A percentile compares a stretch with the other conserved stretches of the same genome.
These are phyloP conservation scores for Mycena vulgaris DNA, from an alignment of 768 basidiomycete species.

Conservation along the genomic window DNA sequence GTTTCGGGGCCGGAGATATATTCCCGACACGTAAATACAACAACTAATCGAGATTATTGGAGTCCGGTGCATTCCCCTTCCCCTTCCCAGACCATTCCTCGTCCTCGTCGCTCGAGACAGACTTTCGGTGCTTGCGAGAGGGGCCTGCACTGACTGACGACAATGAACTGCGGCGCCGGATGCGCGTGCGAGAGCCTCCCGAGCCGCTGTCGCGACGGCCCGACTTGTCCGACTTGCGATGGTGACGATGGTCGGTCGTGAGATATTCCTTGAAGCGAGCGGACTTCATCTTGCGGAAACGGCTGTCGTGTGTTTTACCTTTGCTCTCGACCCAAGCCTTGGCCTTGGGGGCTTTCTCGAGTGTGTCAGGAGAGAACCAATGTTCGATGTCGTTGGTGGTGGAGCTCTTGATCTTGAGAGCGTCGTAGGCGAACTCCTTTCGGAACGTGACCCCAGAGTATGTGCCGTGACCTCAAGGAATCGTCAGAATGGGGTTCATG, in stretches of 20 bases:
- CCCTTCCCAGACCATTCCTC: neutral
- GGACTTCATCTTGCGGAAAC: constrained; percentile 9
- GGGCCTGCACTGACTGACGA: neutral
- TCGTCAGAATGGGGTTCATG: neutral
- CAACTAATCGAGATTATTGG: neutral
- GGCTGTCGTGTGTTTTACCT: neutral
- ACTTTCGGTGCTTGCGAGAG: neutral
- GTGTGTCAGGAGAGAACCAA: neutral
- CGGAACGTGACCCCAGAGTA: neutral
- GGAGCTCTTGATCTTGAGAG: neutral
- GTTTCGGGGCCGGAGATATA: too few relatives aligned
- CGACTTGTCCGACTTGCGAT: too few relatives aligned
- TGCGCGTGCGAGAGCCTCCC: neutral
- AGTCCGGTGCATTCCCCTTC: neutral
- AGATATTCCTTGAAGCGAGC: constrained; percentile 6
- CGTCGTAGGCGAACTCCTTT: neutral
- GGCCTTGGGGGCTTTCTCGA: neutral
- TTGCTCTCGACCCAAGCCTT: neutral
- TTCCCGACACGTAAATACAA: too few relatives aligned
- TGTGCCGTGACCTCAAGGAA: neutral
- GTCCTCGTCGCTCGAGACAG: neutral
- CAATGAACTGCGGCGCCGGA: constrained; percentile 1
- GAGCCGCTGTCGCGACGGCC: too few relatives aligned
- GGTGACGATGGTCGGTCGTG: neutral
- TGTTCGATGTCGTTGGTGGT: neutral